Evolutionary conservation across 805 yeast genomes (phyloP), one percentile per base, ranked within the genome.

Genomic region (Myxozyma vanderwaltii): DNA sequence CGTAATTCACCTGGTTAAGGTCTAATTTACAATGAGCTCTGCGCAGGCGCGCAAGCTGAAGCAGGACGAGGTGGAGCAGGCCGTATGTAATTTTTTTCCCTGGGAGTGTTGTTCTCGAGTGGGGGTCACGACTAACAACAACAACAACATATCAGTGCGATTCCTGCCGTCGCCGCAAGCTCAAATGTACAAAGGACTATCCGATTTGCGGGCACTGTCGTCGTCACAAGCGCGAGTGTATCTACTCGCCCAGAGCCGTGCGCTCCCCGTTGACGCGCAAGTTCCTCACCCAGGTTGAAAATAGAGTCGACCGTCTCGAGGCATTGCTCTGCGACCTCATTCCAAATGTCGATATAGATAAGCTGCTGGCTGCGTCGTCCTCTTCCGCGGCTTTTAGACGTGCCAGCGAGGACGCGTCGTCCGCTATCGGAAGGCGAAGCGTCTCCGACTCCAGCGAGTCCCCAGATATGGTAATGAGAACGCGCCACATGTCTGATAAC

Each of bases 231-330:
- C 86, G 95, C 88, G 80, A 81, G 33, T 89, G 96, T 72, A 74
- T 82, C 1, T 89, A 89, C 69, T 85, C 91, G 23, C 96, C 96
- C 15, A 78, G 88, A 61, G 81, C 85, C 1, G 85, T 86, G 35
- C 77, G 96, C 55, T 84, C 92, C 3, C 96, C 96, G 0, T 74
- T 89, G 56, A 89, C 96, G 0, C 76, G 96, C 65, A 89, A 87
- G 3, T 66, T 63, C 74, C 75, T 89, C 64, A 89, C 96, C 15
- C 81, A 81, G 54, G 90, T 89, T 29, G 96, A 89, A 72, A 79
- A 76, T 53, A 72, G 83, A 49, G 81, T 81, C 4, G 71, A 75
- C 36, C 76, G 72, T 39, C 69, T 84, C 56, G 86, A 83, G 68
- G 63, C 67, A 10, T 63, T 83, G 10, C 65, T 84, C 7, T 64